Percentiles rank a stretch among this genome's conserved stretches.
Evolutionary conservation across 306 rosid genomes (phyloP).

Genomic region (Hylodesmum podocarpum): DNA sequence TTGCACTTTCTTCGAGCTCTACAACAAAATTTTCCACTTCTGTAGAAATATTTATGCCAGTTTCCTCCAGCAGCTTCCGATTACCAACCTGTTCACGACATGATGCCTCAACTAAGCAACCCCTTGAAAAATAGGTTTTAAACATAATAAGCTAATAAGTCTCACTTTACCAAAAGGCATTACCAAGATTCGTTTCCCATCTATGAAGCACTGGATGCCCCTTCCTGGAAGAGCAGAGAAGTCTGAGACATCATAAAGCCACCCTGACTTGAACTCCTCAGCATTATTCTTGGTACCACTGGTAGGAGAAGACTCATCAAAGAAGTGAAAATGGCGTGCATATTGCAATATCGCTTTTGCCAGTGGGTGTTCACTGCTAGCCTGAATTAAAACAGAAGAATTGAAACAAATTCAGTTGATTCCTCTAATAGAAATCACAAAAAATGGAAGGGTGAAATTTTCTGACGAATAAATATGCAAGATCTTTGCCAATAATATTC

Average conservation of each 20-base stretch:
- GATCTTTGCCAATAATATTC: background rate
- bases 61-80: constrained; percentile 71
- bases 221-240: constrained; percentile 82
- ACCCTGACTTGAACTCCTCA: constrained; percentile 50
- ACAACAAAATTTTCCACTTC: constrained; percentile 69
- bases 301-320: constrained; percentile 58
- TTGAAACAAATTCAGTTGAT: constrained; percentile 9
- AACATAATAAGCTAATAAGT: background rate
- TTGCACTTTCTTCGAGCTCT: constrained; percentile 86
- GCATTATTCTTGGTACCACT: constrained; percentile 38
- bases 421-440: background rate
- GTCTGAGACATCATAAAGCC: constrained; percentile 76
- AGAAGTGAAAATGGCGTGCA: constrained; percentile 87
- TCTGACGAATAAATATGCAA: background rate
- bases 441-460: constrained; percentile 1
- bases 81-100: constrained; percentile 70
- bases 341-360: constrained; percentile 88
- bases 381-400: constrained; percentile 49
- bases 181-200: constrained; percentile 67
- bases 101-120: constrained; percentile 25
- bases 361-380: constrained; percentile 96
- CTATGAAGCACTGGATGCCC: constrained; percentile 65
- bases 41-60: constrained; percentile 58
- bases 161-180: constrained; percentile 22
- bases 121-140: background rate